Evolutionary conservation across 352 stramenopile species (phyloP).

Genomic region (Lagenidium sp.): DNA sequence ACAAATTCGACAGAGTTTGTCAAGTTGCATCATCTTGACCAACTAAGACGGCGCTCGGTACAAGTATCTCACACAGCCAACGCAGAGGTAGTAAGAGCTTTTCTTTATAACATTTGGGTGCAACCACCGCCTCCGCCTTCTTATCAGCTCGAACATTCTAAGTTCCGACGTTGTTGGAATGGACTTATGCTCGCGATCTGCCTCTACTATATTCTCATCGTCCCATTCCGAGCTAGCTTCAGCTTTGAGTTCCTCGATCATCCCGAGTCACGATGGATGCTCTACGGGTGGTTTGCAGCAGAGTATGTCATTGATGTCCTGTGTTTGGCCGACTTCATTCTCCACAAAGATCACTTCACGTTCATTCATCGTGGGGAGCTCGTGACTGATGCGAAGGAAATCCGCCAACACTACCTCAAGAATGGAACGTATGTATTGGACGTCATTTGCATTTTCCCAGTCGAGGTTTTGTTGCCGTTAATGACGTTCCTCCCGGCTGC

Average conservation of each 20-base stretch:
- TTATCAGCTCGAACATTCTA: constrained; percentile 19
- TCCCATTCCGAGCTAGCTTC: constrained; percentile 29
- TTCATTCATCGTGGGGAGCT: constrained; percentile 32
- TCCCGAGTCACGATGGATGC: not conserved
- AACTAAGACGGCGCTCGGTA: too few relatives aligned
- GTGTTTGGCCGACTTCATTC: constrained; percentile 43
- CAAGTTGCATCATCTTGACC: too few relatives aligned
- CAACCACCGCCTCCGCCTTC: constrained; percentile 14
- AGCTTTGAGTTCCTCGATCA: constrained; percentile 18
- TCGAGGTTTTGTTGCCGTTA: constrained; percentile 28
- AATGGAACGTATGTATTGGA: constrained; percentile 40
- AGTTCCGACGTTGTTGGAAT: constrained; percentile 19
- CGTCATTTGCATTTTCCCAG: constrained; percentile 27
- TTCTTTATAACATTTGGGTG: constrained; percentile 28
- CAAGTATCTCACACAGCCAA: too few relatives aligned
- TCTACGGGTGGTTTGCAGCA: constrained; percentile 20
- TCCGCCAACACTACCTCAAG: constrained; percentile 31
- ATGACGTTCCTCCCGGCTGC: constrained; percentile 4
- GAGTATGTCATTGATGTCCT: constrained; percentile 30
- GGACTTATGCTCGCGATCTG: constrained; percentile 21
- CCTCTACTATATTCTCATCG: constrained; percentile 23
- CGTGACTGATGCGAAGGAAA: constrained; percentile 22
- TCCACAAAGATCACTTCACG: constrained; percentile 48
- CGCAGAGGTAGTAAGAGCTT: too few relatives aligned
- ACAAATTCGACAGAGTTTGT: too few relatives aligned